phyloP scores from a whole-genome alignment of 2,329 filamentous ascomycete genomes.

The Colletotrichum cuscutae region DNA sequence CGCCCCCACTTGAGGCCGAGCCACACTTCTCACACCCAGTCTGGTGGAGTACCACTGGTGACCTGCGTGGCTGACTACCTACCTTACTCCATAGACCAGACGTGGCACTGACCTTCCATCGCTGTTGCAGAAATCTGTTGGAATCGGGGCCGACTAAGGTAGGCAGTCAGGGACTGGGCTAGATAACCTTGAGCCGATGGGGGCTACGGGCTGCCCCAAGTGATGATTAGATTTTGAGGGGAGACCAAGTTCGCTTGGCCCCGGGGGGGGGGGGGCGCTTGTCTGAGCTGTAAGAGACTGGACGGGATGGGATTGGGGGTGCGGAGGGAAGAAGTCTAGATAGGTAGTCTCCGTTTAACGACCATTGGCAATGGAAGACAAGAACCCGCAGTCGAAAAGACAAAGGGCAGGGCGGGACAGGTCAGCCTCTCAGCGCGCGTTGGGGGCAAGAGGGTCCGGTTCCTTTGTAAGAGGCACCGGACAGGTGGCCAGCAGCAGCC shows the following conservation, averaged over 20 bases:
- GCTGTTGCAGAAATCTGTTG: slow-evolving; percentile 3
- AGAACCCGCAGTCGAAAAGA: not conserved
- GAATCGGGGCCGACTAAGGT: slow-evolving; percentile 1
- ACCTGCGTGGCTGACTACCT: slow-evolving; percentile 17
- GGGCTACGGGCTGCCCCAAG: not conserved
- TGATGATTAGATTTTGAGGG: not conserved
- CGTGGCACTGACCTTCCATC: slow-evolving; percentile 2
- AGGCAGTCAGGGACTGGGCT: not conserved
- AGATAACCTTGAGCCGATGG: slow-evolving; percentile 9
- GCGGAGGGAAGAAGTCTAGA: not conserved
- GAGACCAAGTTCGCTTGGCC: not conserved
- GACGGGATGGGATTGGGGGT: slow-evolving; percentile 2
- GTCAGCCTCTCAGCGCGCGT: not conserved
- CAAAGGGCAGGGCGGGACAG: not conserved
- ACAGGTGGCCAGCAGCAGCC: slow-evolving; percentile 15
- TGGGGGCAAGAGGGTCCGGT: not conserved
- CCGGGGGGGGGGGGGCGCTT: slow-evolving; percentile 5
- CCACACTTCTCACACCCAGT: slow-evolving; percentile 28
- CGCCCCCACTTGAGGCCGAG: slow-evolving; percentile 25
- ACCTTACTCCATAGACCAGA: slow-evolving; percentile 4
- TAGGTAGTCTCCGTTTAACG: not conserved
- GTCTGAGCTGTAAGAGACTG: slow-evolving; percentile 10
- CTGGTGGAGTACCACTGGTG: slow-evolving; percentile 3
- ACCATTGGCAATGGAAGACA: not conserved
- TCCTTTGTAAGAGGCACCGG: slow-evolving; percentile 19